Evolutionary conservation across 1,284 basidiomycete genomes (phyloP), one percentile per base, ranked within the genome.

Genomic region (Schizophyllum amplum): DNA sequence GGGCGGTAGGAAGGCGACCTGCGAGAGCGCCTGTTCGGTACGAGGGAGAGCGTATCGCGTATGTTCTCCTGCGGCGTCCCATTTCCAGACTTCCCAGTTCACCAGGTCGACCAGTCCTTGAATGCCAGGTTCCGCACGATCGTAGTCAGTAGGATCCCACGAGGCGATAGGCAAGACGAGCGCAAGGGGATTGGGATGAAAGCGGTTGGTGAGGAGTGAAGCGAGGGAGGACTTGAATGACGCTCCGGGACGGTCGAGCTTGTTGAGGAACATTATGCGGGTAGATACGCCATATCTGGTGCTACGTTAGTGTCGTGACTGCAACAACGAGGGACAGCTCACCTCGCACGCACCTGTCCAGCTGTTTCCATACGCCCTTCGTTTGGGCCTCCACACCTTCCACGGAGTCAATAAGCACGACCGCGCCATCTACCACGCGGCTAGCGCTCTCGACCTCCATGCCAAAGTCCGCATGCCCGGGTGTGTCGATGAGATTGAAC

Each of bases 361-460:
- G 71, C 68, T 94, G 92, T 56, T 73, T 75, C 93, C 92, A 95
- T 24, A 94, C 92, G 51, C 88, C 90, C 65, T 85, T 89, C 0
- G 92, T 95, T 68, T 95, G 92, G 4, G 90, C 82, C 69, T 95
- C 92, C 1, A 94, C 92, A 4, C 92, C 92, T 71, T 94, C 93
- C 0, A 95, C 92, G 0, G 90, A 89, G 68, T 95, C 92, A 42
- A 95, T 83, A 20, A 95, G 72, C 17, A 95, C 87, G 15, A 95
- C 84, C 4, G 91, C 90, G 58, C 93, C 93, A 64, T 95, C 92
- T 1, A 94, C 84, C 7, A 95, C 88, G 17, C 92, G 82, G 65
- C 92, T 92, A 13, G 92, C 92, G 63, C 92, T 89, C 69, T 94
- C 93, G 9, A 95, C 93, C 65, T 95, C 92, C 87, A 95, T 94